Conservation (phyloP, 495 filamentous ascomycete species). For the Penicillium mononematosum region DNA sequence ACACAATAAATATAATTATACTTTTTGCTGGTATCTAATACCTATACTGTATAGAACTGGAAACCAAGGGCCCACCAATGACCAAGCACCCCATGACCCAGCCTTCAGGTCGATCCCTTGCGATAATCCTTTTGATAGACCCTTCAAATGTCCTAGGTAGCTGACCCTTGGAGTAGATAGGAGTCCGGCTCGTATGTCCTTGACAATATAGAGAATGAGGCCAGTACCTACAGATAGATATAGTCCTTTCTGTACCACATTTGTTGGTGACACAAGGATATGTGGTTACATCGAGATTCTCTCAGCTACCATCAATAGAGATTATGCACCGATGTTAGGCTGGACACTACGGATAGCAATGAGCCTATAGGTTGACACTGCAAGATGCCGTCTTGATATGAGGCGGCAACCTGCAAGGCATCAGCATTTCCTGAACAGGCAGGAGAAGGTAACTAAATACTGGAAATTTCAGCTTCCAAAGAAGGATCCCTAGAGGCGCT, state of each 20-base stretch:
- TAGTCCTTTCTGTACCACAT: not conserved
- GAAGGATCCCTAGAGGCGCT: not conserved
- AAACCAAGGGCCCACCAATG: not conserved
- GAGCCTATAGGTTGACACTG: not conserved
- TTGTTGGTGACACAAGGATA: not conserved
- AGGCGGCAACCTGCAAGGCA: constrained; percentile 1
- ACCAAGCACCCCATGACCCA: not conserved
- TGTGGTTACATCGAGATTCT: not conserved
- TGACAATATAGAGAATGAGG: not conserved
- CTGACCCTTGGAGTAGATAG: not conserved
- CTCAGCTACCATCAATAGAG: not conserved
- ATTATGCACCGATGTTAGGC: too few relatives aligned
- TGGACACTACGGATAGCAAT: not conserved
- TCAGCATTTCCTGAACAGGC: not conserved
- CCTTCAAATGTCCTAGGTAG: not conserved
- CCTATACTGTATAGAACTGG: not conserved
- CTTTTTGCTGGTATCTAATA: not conserved
- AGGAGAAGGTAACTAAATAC: not conserved
- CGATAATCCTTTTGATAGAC: not conserved
- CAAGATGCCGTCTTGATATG: not conserved
- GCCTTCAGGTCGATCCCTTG: not conserved
- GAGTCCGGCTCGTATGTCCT: not conserved
- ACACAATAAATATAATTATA: not conserved
- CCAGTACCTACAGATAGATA: not conserved
- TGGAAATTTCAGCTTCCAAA: not conserved